A percentile compares a stretch with the other conserved stretches of the same genome.
Evolutionary conservation across 257 asterid genomes (phyloP).

Genomic region (Solanum chaucha): DNA sequence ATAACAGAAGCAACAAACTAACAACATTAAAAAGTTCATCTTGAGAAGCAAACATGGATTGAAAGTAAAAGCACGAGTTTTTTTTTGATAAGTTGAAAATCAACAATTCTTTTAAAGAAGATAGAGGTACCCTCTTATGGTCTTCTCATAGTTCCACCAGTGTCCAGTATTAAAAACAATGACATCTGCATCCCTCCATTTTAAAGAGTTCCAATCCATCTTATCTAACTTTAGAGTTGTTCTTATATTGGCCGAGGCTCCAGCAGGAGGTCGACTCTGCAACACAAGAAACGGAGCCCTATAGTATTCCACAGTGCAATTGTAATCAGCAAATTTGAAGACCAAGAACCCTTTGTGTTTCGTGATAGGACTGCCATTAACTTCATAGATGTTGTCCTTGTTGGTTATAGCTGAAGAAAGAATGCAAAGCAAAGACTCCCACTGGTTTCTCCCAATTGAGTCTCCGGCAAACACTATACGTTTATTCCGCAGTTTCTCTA

Average conservation of each 20-base stretch:
- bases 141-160: constrained; percentile 96
- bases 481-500: constrained; percentile 67
- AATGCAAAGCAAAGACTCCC: constrained; percentile 96
- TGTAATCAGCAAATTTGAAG: constrained; percentile 65
- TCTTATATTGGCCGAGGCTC: constrained; percentile 24
- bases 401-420: constrained; percentile 56
- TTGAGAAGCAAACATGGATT: background rate
- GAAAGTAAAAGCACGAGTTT: background rate
- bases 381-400: constrained; percentile 58
- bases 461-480: constrained; percentile 85
- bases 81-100: background rate
- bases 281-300: constrained; percentile 87
- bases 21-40: background rate
- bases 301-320: constrained; percentile 80
- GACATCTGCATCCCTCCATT: constrained; percentile 78
- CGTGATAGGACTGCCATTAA: constrained; percentile 82
- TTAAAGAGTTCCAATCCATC: constrained; percentile 72
- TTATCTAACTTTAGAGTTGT: constrained; percentile 72
- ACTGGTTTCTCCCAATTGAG: constrained; percentile 98
- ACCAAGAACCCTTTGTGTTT: constrained; percentile 86
- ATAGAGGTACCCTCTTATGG: constrained; percentile 55
- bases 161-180: constrained; percentile 76
- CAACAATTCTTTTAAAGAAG: background rate
- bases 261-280: constrained; percentile 81
- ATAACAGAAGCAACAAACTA: background rate